A percentile compares a stretch with the other conserved stretches of the same genome.
Conservation (phyloP, 164 flowering plant species). For the Buxus sempervirens region DNA sequence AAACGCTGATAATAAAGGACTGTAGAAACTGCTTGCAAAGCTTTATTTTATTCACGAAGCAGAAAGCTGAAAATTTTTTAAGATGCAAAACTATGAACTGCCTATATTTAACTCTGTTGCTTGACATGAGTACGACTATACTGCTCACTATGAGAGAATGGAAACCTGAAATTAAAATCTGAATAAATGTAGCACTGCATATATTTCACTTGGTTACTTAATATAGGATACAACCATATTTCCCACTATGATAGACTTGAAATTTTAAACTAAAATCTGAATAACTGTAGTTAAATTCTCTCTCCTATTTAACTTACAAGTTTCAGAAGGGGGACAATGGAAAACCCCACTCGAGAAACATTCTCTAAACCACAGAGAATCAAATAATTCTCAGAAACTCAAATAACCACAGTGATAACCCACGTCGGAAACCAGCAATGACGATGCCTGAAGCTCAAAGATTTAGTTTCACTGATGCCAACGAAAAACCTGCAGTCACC, state of each 20-base stretch:
- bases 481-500: slow-evolving; percentile 90
- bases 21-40: too few relatives aligned
- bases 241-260: neutral
- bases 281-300: slow-evolving; percentile 16
- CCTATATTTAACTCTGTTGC: too few relatives aligned
- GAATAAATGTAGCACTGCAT: too few relatives aligned
- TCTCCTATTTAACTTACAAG: slow-evolving; percentile 13
- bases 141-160: too few relatives aligned
- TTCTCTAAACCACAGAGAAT: slow-evolving; percentile 13
- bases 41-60: too few relatives aligned
- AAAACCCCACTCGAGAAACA: slow-evolving; percentile 30
- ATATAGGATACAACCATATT: slow-evolving; percentile 1
- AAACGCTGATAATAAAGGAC: too few relatives aligned
- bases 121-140: too few relatives aligned
- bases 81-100: too few relatives aligned
- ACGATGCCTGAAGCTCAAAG: slow-evolving; percentile 10
- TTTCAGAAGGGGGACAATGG: slow-evolving; percentile 19
- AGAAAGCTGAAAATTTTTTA: too few relatives aligned
- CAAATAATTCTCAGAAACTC: slow-evolving; percentile 13
- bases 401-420: slow-evolving; percentile 24
- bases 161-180: too few relatives aligned
- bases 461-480: slow-evolving; percentile 46
- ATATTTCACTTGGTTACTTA: neutral
- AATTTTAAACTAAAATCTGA: slow-evolving; percentile 10
- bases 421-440: slow-evolving; percentile 7